phyloP scores from a whole-genome alignment of 1,139 yeast genomes.

The Geotrichum phurueaensis region DNA sequence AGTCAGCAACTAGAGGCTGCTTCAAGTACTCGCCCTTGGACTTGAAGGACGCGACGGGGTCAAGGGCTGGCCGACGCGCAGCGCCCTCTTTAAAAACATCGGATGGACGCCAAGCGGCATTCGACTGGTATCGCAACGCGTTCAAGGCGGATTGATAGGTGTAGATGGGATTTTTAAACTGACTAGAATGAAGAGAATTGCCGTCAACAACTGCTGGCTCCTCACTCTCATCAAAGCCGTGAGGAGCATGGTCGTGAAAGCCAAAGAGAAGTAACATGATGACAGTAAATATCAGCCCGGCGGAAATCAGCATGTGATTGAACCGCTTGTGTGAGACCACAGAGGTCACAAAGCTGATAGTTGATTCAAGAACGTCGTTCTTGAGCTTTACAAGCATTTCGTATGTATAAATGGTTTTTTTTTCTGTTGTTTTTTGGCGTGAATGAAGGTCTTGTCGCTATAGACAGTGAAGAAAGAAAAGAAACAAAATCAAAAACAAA shows the following conservation, averaged over 20 bases:
- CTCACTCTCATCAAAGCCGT: neutral
- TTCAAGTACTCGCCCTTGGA: constrained; percentile 19
- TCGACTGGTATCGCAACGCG: constrained; percentile 5
- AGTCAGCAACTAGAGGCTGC: constrained; percentile 26
- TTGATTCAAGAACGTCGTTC: neutral
- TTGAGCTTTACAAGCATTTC: neutral
- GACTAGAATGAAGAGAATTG: neutral
- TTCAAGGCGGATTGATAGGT: constrained; percentile 2
- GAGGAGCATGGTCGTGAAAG: neutral
- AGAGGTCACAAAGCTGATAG: neutral
- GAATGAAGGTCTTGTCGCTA: neutral
- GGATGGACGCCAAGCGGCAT: constrained; percentile 18
- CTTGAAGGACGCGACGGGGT: neutral
- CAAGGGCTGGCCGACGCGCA: neutral
- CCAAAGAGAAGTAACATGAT: neutral
- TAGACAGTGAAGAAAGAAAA: neutral
- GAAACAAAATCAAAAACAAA: too few relatives aligned
- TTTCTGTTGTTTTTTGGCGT: neutral
- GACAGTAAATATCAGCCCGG: neutral
- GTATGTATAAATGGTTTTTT: neutral
- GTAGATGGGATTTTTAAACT: neutral
- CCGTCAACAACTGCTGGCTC: neutral
- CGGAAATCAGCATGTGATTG: neutral
- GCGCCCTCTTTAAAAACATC: constrained; percentile 8
- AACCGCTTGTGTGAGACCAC: neutral